Evolutionary conservation across 805 yeast genomes (phyloP).

Genomic region (Cyberlindnera suaveolens): DNA sequence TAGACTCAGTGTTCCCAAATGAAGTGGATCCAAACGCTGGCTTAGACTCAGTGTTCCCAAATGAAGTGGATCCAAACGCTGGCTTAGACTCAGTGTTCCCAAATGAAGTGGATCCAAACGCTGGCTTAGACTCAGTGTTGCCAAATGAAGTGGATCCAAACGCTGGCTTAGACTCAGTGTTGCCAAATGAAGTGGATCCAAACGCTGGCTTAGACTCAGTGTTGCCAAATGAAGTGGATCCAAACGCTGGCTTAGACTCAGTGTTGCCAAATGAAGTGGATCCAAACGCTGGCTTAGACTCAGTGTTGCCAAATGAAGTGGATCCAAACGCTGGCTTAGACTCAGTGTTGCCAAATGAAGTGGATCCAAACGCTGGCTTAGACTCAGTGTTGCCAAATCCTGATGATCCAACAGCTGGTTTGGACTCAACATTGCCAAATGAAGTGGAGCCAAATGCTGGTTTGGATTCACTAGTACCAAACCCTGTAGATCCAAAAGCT

Average conservation of each 20-base stretch:
- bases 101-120: constrained; percentile 5
- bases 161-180: not conserved
- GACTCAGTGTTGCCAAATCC: constrained; percentile 12
- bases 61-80: constrained; percentile 4
- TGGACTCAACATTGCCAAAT: too few species aligned
- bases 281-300: constrained; percentile 7
- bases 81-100: constrained; percentile 2
- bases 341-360: constrained; percentile 19
- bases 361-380: constrained; percentile 2
- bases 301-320: constrained; percentile 1
- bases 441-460: constrained; percentile 6
- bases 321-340: constrained; percentile 3
- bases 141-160: constrained; percentile 17
- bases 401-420: constrained; percentile 7
- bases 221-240: constrained; percentile 4
- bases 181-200: constrained; percentile 23
- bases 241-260: constrained; percentile 5
- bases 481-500: constrained; percentile 3
- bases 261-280: constrained; percentile 15
- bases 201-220: constrained; percentile 16
- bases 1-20: constrained; percentile 5
- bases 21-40: constrained; percentile 18
- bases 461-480: not conserved
- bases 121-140: constrained; percentile 2
- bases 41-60: not conserved